Percentiles rank a stretch among this genome's conserved stretches.
Evolutionary conservation across 1,284 basidiomycete species (phyloP).

Genomic region (Stygiomarasmius scandens): DNA sequence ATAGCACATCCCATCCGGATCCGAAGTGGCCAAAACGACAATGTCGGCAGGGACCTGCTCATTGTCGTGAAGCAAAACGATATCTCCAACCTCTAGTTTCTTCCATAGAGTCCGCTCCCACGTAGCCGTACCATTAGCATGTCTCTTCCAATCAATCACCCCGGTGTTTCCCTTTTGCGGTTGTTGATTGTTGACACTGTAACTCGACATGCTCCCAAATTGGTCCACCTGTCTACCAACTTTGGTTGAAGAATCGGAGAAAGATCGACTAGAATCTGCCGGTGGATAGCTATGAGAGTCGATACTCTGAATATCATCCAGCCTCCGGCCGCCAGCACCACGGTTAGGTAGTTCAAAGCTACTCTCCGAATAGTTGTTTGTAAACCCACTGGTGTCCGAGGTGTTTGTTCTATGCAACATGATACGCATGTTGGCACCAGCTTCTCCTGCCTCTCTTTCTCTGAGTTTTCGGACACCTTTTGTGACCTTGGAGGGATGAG

Average conservation of each 20-base stretch:
- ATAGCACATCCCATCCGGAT: slow-evolving; percentile 84
- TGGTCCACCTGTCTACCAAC: slow-evolving; percentile 24
- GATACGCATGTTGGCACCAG: slow-evolving; percentile 55
- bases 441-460: slow-evolving; percentile 76
- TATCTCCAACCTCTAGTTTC: slow-evolving; percentile 97
- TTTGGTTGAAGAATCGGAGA: slow-evolving; percentile 33
- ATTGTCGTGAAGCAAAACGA: slow-evolving; percentile 89
- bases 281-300: slow-evolving; percentile 72
- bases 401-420: slow-evolving; percentile 52
- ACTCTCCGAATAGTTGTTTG: slow-evolving; percentile 36
- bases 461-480: slow-evolving; percentile 87
- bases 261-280: slow-evolving; percentile 36
- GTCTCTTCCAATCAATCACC: slow-evolving; percentile 79
- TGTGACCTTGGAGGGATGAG: slow-evolving; percentile 73
- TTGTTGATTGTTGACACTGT: slow-evolving; percentile 53
- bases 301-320: slow-evolving; percentile 71
- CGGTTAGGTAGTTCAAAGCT: slow-evolving; percentile 42
- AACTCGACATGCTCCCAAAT: slow-evolving; percentile 45
- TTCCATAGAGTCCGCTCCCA: slow-evolving; percentile 99
- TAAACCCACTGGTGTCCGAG: slow-evolving; percentile 42
- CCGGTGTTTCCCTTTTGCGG: slow-evolving; percentile 53
- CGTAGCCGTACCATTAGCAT: slow-evolving; percentile 69
- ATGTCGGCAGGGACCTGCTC: slow-evolving; percentile 97
- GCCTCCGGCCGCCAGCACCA: slow-evolving; percentile 47
- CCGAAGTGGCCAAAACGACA: slow-evolving; percentile 86